Base-by-base conservation (phyloP, 129 eudicot species). In the sunflower (Helianthus annuus) region DNA sequence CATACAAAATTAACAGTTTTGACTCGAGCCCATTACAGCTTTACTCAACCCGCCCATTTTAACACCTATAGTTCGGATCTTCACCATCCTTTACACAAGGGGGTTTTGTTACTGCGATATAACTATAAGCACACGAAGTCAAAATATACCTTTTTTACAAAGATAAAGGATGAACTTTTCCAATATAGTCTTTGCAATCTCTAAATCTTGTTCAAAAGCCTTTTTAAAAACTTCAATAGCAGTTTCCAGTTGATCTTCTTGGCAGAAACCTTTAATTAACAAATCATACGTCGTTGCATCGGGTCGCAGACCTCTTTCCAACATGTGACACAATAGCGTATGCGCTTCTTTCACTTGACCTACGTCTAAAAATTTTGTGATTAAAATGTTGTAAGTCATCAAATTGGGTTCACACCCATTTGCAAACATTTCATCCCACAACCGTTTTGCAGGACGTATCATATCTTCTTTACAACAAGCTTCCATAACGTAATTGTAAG, bases 351-450 rank as follows among this genome's bases (percentile, higher is more conserved):
- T 88, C 56, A 77, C 73, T 51, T 85, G 85, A 16, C 90, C 92
- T 13, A 70, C 65, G 81, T 83, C 85, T 3, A 84, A 76, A 5
- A 89, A 82, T 63, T 89, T 93, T 4, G 34, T 24, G 38, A 93
- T 87, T 49, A 93, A 87, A 29, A 82, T 85, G 76, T 74, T 85
- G 80, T 83, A 93, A 12, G 87, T 87, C 71, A 74, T 76, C 62
- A 80, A 49, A 78, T 85, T 75, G 32, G 95, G 95, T 48, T 52
- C 73, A 72, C 91, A 88, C 10, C 96, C 92, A 76, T 85, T 87
- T 11, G 90, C 81, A 85, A 93, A 87, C 98, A 93, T 93, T 78
- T 93, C 96, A 81, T 93, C 98, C 98, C 98, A 93, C 58, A 93
- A 75, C 57, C 94, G 83, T 73, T 84, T 93, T 32, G 96, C 98